Evolutionary conservation across 768 basidiomycete genomes (phyloP).

Genomic region (Boletus reticulatus): DNA sequence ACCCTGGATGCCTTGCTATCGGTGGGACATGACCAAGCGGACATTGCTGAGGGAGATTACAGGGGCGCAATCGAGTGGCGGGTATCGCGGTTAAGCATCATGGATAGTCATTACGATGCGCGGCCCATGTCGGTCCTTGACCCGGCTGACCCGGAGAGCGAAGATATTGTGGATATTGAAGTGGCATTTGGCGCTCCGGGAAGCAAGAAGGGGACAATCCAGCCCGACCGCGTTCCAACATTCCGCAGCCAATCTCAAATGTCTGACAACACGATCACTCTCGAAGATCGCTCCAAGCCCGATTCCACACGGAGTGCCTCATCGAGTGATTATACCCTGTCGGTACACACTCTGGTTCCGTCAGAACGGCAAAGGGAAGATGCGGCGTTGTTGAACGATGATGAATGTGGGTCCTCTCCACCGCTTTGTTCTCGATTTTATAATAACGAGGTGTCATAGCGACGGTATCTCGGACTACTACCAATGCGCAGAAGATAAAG

Average conservation of each 20-base stretch:
- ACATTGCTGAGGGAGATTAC: constrained; percentile 67
- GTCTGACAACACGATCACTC: constrained; percentile 34
- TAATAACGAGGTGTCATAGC: constrained; percentile 17
- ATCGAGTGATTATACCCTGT: constrained; percentile 25
- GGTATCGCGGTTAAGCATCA: constrained; percentile 65
- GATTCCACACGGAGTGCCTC: constrained; percentile 18
- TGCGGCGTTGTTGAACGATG: constrained; percentile 17
- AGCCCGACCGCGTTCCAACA: constrained; percentile 25
- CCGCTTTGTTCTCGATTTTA: not conserved
- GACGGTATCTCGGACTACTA: constrained; percentile 20
- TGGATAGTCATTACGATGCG: constrained; percentile 49
- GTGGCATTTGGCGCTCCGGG: constrained; percentile 45
- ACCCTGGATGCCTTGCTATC: constrained; percentile 60
- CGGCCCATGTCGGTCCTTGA: constrained; percentile 39
- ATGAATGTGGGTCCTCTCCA: constrained; percentile 20
- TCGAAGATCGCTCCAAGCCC: constrained; percentile 24
- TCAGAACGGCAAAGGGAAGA: constrained; percentile 24
- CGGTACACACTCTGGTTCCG: constrained; percentile 24
- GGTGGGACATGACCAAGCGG: constrained; percentile 69
- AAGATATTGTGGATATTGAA: constrained; percentile 60
- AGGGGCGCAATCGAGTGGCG: constrained; percentile 76
- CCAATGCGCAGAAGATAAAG: constrained; percentile 54
- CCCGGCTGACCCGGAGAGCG: constrained; percentile 39
- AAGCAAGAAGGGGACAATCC: constrained; percentile 27
- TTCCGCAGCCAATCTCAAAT: constrained; percentile 34